Percentiles rank a stretch among this genome's conserved stretches.
These are phyloP conservation scores for Beauveria asiatica DNA, from an alignment of 2,329 filamentous ascomycete species.

Conservation along the genomic window DNA sequence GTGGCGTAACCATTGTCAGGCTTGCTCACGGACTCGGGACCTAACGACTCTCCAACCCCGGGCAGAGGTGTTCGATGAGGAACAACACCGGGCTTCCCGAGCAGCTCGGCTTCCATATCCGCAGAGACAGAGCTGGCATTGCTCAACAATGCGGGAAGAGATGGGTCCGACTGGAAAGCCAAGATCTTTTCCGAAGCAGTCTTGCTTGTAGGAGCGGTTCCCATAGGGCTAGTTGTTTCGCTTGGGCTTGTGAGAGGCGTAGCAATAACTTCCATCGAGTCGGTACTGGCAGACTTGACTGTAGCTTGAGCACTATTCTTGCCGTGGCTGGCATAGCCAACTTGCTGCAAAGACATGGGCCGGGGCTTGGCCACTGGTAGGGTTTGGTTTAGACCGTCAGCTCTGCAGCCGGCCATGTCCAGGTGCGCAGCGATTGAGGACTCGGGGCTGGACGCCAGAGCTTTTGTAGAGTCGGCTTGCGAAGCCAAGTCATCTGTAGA, in stretches of 20 bases:
- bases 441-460: constrained; percentile 7
- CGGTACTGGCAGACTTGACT: constrained; percentile 42
- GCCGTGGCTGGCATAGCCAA: not conserved
- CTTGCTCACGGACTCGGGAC: constrained; percentile 42
- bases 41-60: constrained; percentile 45
- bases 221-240: constrained; percentile 42
- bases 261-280: constrained; percentile 38
- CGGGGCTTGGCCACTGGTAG: not conserved
- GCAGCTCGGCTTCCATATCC: constrained; percentile 52
- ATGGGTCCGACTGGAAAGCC: constrained; percentile 54
- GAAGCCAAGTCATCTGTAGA: constrained; percentile 15
- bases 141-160: constrained; percentile 53
- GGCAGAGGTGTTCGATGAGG: constrained; percentile 34
- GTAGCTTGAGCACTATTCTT: constrained; percentile 21
- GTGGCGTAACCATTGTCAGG: constrained; percentile 39
- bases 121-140: constrained; percentile 57
- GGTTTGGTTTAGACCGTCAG: not conserved
- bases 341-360: constrained; percentile 4
- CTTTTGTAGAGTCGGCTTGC: constrained; percentile 9
- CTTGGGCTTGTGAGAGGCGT: constrained; percentile 49
- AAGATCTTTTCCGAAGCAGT: constrained; percentile 39
- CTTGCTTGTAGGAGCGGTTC: constrained; percentile 30
- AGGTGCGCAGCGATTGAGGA: constrained; percentile 9
- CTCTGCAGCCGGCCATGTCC: not conserved
- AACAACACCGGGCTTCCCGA: constrained; percentile 40